Evolutionary conservation across 352 stramenopile species (phyloP).

Genomic region (Phytopythium vexans): DNA sequence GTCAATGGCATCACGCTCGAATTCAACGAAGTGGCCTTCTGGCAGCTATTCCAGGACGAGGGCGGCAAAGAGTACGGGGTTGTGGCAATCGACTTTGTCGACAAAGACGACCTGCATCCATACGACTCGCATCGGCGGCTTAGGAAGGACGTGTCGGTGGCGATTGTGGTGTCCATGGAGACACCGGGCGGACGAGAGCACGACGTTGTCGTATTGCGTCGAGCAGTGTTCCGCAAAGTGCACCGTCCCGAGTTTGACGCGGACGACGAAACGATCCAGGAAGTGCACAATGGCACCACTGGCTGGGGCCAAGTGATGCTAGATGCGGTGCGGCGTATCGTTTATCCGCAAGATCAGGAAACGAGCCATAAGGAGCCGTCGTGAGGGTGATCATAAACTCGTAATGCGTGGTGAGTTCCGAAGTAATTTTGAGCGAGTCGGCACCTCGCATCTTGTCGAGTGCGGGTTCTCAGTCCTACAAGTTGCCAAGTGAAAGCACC

Average conservation of each 20-base stretch:
- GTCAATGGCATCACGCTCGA: conserved; percentile 14
- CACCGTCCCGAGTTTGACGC: conserved; percentile 6
- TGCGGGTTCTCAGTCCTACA: no score
- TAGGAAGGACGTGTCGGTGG: conserved; percentile 10
- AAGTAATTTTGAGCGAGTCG: no score
- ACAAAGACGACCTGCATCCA: conserved; percentile 16
- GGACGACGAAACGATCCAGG: conserved; percentile 2
- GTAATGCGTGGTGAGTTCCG: no score
- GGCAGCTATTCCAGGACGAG: conserved; percentile 7
- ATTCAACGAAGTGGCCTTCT: conserved; percentile 18
- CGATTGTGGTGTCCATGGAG: conserved; percentile 6
- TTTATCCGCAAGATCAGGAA: conserved; percentile 1
- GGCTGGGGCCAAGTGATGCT: conserved; percentile 6
- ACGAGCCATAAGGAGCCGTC: neutral
- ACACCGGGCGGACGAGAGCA: neutral
- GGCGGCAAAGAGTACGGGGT: conserved; percentile 14
- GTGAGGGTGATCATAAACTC: neutral
- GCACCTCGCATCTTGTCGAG: no score
- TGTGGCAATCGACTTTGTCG: conserved; percentile 18
- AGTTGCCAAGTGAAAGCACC: no score
- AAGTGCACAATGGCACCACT: conserved; percentile 6
- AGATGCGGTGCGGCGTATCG: conserved; percentile 3
- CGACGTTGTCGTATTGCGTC: conserved; percentile 13
- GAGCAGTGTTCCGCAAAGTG: conserved; percentile 12
- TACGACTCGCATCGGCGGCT: conserved; percentile 10